A percentile compares a stretch with the other conserved stretches of the same genome.
These are phyloP conservation scores for Boletus rubropictus DNA, from an alignment of 768 basidiomycete species.

Conservation along the genomic window DNA sequence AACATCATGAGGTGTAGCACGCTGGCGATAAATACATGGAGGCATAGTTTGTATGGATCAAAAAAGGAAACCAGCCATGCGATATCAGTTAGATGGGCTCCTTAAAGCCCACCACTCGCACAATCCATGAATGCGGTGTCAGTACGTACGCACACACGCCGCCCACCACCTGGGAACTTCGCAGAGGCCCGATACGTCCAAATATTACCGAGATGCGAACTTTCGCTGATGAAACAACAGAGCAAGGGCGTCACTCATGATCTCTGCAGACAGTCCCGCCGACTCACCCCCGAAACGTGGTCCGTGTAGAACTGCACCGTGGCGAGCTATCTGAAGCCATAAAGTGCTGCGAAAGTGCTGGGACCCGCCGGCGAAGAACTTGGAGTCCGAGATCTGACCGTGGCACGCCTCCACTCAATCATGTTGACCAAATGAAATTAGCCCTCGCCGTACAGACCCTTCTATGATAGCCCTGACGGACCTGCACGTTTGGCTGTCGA, in stretches of 20 bases:
- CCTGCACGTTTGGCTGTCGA: not conserved
- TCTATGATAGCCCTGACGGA: conserved; percentile 10
- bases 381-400: not conserved
- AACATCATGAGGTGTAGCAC: not conserved
- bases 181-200: not conserved
- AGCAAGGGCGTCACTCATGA: not conserved
- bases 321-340: not conserved
- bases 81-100: not conserved
- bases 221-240: not conserved
- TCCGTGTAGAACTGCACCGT: not conserved
- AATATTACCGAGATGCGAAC: not conserved
- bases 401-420: not conserved
- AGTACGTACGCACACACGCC: not conserved
- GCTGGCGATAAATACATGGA: no score
- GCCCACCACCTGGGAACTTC: conserved; percentile 5
- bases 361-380: not conserved
- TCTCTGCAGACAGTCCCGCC: not conserved
- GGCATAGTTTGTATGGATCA: no score
- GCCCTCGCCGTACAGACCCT: not conserved
- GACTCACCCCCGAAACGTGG: not conserved
- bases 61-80: not conserved
- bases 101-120: not conserved
- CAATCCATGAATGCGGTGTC: conserved; percentile 3
- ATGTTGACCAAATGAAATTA: conserved; percentile 5
- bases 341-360: not conserved